Percentiles rank a stretch among this genome's conserved stretches.
These are phyloP conservation scores for Salix dunnii DNA, from an alignment of 345 rosid genomes.

Conservation along the genomic window DNA sequence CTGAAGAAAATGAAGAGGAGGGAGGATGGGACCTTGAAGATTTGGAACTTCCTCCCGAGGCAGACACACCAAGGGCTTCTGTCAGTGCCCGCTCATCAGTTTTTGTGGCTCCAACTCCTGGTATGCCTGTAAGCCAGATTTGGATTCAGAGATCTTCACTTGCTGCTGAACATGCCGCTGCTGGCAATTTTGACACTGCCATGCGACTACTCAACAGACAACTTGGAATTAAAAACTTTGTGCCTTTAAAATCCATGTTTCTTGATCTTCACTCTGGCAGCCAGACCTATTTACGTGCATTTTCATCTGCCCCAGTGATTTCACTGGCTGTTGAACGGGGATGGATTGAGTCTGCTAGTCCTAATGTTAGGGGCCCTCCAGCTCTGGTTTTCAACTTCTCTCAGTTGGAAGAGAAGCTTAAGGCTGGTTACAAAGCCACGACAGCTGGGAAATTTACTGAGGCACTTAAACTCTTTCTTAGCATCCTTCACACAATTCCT, in stretches of 20 bases:
- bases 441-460: slow-evolving; percentile 72
- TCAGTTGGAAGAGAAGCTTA: slow-evolving; percentile 90
- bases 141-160: slow-evolving; percentile 86
- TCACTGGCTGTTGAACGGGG: slow-evolving; percentile 82
- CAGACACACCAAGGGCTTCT: slow-evolving; percentile 67
- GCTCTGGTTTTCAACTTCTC: slow-evolving; percentile 71
- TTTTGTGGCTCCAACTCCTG: slow-evolving; percentile 81
- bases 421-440: slow-evolving; percentile 85
- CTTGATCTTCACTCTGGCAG: slow-evolving; percentile 74
- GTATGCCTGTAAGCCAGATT: slow-evolving; percentile 84
- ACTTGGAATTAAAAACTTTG: slow-evolving; percentile 78
- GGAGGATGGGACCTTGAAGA: slow-evolving; percentile 97
- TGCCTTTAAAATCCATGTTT: slow-evolving; percentile 66
- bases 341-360: slow-evolving; percentile 72
- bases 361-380: slow-evolving; percentile 82
- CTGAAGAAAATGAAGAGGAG: slow-evolving; percentile 55
- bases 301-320: slow-evolving; percentile 75
- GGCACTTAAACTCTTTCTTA: slow-evolving; percentile 68
- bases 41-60: slow-evolving; percentile 84
- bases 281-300: slow-evolving; percentile 71
- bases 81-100: slow-evolving; percentile 52
- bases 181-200: slow-evolving; percentile 89
- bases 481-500: slow-evolving; percentile 90
- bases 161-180: slow-evolving; percentile 91
- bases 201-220: slow-evolving; percentile 88